Conservation (phyloP, 495 filamentous ascomycete genomes). For the Daldinia vernicosa region DNA sequence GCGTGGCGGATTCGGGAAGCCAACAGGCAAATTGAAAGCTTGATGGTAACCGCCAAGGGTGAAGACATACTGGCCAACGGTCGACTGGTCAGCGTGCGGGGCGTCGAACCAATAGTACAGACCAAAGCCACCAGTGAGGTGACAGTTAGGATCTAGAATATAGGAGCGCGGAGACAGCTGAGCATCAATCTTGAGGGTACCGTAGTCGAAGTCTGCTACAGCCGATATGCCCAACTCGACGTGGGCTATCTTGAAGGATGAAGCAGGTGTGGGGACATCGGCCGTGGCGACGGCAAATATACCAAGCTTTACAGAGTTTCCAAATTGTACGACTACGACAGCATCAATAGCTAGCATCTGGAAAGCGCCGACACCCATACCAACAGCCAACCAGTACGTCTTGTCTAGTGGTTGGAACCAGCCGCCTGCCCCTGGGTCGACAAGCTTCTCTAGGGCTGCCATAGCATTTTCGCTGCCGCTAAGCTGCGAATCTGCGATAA, state of each 20-base stretch:
- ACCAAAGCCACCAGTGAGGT: constrained; percentile 60
- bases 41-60: constrained; percentile 62
- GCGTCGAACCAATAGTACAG: constrained; percentile 58
- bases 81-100: constrained; percentile 13
- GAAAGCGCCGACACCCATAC: constrained; percentile 54
- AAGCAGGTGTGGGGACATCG: constrained; percentile 44
- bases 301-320: constrained; percentile 45
- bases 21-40: constrained; percentile 47
- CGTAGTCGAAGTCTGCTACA: constrained; percentile 49
- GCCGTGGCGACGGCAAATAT: constrained; percentile 53
- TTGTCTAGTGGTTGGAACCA: constrained; percentile 23
- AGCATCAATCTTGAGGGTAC: constrained; percentile 52
- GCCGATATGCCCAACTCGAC: constrained; percentile 56
- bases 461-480: constrained; percentile 11
- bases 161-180: constrained; percentile 55
- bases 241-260: constrained; percentile 43
- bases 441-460: constrained; percentile 10
- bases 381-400: constrained; percentile 54
- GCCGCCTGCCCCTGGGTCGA: neutral
- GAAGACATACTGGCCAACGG: constrained; percentile 61
- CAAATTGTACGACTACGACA: constrained; percentile 49
- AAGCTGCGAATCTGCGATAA: constrained; percentile 40
- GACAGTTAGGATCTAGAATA: constrained; percentile 54
- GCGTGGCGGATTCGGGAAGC: constrained; percentile 57
- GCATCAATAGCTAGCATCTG: constrained; percentile 52